Percentiles rank a stretch among this genome's conserved stretches.
Conservation (phyloP, 495 filamentous ascomycete genomes). For the Penicillium arizonense region DNA sequence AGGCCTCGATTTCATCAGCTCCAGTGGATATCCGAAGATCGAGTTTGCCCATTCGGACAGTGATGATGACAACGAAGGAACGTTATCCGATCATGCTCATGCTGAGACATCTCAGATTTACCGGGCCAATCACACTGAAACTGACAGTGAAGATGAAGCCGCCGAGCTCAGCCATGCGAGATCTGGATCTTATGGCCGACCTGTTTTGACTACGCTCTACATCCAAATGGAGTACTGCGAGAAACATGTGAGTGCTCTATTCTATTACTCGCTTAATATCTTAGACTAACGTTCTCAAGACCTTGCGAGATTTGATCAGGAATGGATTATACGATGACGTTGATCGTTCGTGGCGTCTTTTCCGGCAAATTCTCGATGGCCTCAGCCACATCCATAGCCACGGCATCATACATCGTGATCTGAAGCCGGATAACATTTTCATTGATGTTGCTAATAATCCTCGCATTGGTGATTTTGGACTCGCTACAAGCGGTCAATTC, state of each 20-base stretch:
- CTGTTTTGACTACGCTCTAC: constrained; percentile 62
- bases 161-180: constrained; percentile 31
- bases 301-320: constrained; percentile 85
- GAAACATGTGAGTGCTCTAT: constrained; percentile 61
- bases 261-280: not conserved
- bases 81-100: constrained; percentile 26
- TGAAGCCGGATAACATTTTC: constrained; percentile 99
- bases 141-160: constrained; percentile 10
- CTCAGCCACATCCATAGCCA: constrained; percentile 85
- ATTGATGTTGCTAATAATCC: constrained; percentile 88
- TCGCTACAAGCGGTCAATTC: constrained; percentile 86
- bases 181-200: constrained; percentile 39
- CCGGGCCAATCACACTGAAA: not conserved
- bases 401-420: constrained; percentile 91
- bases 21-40: constrained; percentile 75
- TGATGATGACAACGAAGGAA: constrained; percentile 54
- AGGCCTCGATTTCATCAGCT: constrained; percentile 91
- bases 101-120: constrained; percentile 22
- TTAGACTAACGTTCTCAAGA: constrained; percentile 46
- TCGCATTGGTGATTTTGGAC: constrained; percentile 93
- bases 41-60: constrained; percentile 71
- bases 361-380: constrained; percentile 89
- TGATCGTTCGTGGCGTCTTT: constrained; percentile 83
- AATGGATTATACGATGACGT: constrained; percentile 68
- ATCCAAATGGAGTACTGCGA: constrained; percentile 99